Evolutionary conservation across 768 basidiomycete species (phyloP), one percentile per base, ranked within the genome.

Genomic region (Mycena floridula): DNA sequence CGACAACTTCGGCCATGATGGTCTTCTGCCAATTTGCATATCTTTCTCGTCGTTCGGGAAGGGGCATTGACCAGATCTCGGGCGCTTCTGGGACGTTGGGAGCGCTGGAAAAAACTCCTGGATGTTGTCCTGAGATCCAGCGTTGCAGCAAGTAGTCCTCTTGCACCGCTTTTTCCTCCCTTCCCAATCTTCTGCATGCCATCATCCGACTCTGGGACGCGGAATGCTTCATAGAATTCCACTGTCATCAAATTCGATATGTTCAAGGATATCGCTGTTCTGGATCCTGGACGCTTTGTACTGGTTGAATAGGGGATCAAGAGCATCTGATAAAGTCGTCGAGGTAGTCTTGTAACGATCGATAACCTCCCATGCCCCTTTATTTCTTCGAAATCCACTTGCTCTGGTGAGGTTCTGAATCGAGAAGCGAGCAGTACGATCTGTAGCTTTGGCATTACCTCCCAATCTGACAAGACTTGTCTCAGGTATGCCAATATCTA

Each of bases 401-500:
- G 37, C 54, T 49, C 7, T 53, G 39, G 32, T 15, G 45, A 79
- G 76, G 0, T 67, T 68, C 7, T 59, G 61, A 3, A 85, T 55
- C 4, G 66, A 53, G 21, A 85, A 59, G 0, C 63, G 58, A 30
- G 70, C 71, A 0, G 80, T 80, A 0, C 63, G 51, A 0, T 61
- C 0, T 3, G 73, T 77, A 0, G 73, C 71, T 48, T 83, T 82
- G n/a, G n/a, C n/a, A n/a, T n/a, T n/a, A 8, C 82, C 73, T 5
- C 75, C 75, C 0, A 86, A 61, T 0, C 84, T 73, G 25, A 84
- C 74, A 42, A 87, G 75, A 24, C 58, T 65, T 0, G 36, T 8
- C 0, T 48, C 35, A 1, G 75, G 70, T 3, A 87, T 82, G 0
- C 79, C 82, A 24, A 79, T 78, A 16, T 69, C 66, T 2, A 85